These are phyloP conservation scores for Fagopyrum homotropicum DNA, from an alignment of 148 eudicot species.

Conservation along the genomic window DNA sequence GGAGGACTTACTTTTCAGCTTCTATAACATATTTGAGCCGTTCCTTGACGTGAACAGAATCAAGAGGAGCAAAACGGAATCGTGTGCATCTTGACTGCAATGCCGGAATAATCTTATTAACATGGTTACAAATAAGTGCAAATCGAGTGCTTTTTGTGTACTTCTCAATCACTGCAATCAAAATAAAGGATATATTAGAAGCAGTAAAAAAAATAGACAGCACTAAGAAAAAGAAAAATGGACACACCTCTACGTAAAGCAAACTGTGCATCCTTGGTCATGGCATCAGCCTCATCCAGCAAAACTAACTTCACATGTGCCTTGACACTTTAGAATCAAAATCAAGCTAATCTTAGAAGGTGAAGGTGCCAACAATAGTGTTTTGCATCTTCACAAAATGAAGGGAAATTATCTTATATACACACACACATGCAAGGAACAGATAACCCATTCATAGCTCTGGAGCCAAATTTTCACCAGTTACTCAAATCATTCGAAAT, in stretches of 20 bases:
- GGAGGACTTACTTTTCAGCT: constrained; percentile 56
- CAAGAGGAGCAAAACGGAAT: constrained; percentile 96
- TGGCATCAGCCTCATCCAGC: constrained; percentile 98
- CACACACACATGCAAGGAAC: not conserved
- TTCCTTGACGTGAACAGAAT: constrained; percentile 67
- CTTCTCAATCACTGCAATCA: constrained; percentile 80
- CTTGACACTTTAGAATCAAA: constrained; percentile 41
- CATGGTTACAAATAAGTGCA: constrained; percentile 88
- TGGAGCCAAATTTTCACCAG: not conserved
- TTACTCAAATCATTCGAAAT: not conserved
- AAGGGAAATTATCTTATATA: not conserved
- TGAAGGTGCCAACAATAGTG: constrained; percentile 1
- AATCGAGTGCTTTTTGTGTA: constrained; percentile 92
- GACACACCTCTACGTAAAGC: constrained; percentile 87
- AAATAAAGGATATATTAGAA: constrained; percentile 5
- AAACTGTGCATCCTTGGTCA: constrained; percentile 99
- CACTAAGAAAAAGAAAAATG: not conserved
- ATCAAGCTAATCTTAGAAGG: constrained; percentile 1
- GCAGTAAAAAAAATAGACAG: not conserved
- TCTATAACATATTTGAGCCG: constrained; percentile 78
- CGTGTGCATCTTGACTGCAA: constrained; percentile 94
- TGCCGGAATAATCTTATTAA: constrained; percentile 93
- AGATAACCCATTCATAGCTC: not conserved
- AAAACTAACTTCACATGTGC: constrained; percentile 78
- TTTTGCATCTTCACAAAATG: not conserved